Evolutionary conservation across 2,329 filamentous ascomycete genomes (phyloP).

Genomic region (Allantophomopsis cytisporea): DNA sequence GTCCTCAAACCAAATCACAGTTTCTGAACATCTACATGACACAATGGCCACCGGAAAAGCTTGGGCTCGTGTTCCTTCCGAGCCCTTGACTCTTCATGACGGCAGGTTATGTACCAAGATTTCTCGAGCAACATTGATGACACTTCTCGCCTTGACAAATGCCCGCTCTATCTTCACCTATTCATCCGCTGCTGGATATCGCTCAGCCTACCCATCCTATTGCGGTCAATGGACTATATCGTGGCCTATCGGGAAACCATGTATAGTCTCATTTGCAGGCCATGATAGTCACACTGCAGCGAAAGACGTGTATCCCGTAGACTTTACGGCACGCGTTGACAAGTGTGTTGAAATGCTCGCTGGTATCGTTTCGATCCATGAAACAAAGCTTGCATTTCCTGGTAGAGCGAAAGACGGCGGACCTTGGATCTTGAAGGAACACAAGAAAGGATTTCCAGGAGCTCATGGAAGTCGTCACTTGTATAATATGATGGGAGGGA

Average conservation of each 20-base stretch:
- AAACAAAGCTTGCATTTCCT: slow-evolving; percentile 10
- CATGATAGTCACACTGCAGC: slow-evolving; percentile 8
- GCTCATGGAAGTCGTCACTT: slow-evolving; percentile 17
- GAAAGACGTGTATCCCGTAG: slow-evolving; percentile 9
- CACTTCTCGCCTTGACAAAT: slow-evolving; percentile 11
- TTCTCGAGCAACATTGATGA: slow-evolving; percentile 4
- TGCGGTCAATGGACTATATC: slow-evolving; percentile 19
- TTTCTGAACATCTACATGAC: too few relatives aligned
- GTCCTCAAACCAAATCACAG: too few relatives aligned
- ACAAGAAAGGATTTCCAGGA: slow-evolving; percentile 15
- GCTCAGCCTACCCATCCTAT: slow-evolving; percentile 19
- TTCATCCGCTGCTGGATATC: slow-evolving; percentile 17
- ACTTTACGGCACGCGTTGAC: slow-evolving; percentile 8
- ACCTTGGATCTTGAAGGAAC: slow-evolving; percentile 5
- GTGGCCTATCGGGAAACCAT: slow-evolving; percentile 18
- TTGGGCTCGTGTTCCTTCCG: background rate
- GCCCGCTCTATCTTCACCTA: slow-evolving; percentile 17
- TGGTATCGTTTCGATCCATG: slow-evolving; percentile 7
- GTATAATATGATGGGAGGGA: slow-evolving; percentile 19
- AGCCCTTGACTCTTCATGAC: background rate
- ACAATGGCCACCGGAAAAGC: background rate
- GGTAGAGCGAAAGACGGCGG: slow-evolving; percentile 6
- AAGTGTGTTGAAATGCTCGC: slow-evolving; percentile 12
- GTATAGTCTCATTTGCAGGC: slow-evolving; percentile 1
- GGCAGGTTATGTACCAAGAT: slow-evolving; percentile 2